These are phyloP conservation scores for Ogataea zsoltii DNA, from an alignment of 805 yeast genomes.

Conservation along the genomic window DNA sequence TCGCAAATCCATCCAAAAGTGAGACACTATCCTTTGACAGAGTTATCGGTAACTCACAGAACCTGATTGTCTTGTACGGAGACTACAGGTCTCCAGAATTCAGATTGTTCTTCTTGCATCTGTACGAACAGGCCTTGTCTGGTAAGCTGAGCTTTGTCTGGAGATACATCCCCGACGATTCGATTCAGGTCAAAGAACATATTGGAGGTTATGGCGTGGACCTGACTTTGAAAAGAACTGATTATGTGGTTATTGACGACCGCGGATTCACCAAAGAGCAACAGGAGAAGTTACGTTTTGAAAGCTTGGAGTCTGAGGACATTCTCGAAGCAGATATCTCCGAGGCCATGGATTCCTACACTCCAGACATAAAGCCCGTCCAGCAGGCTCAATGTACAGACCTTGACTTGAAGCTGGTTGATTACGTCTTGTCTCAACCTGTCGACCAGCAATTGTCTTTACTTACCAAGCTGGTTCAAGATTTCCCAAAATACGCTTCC, in stretches of 20 bases:
- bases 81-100: conserved; percentile 54
- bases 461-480: conserved; percentile 42
- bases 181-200: conserved; percentile 24
- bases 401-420: conserved; percentile 43
- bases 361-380: conserved; percentile 35
- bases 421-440: conserved; percentile 35
- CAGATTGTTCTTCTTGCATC: conserved; percentile 53
- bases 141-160: conserved; percentile 75
- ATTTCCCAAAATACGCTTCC: conserved; percentile 57
- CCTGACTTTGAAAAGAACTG: conserved; percentile 63
- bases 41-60: conserved; percentile 49
- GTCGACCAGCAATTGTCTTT: conserved; percentile 34
- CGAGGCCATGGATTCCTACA: conserved; percentile 23
- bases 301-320: not conserved
- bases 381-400: conserved; percentile 34
- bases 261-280: conserved; percentile 39
- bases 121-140: conserved; percentile 56
- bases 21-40: conserved; percentile 54
- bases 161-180: conserved; percentile 58
- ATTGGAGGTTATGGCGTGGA: conserved; percentile 69
- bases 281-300: conserved; percentile 30
- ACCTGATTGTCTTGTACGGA: conserved; percentile 61
- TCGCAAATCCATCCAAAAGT: conserved; percentile 16
- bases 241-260: conserved; percentile 66
- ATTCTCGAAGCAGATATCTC: not conserved